A percentile compares a stretch with the other conserved stretches of the same genome.
Conservation (phyloP, 208 protist species). For the Leishmania guyanensis region DNA sequence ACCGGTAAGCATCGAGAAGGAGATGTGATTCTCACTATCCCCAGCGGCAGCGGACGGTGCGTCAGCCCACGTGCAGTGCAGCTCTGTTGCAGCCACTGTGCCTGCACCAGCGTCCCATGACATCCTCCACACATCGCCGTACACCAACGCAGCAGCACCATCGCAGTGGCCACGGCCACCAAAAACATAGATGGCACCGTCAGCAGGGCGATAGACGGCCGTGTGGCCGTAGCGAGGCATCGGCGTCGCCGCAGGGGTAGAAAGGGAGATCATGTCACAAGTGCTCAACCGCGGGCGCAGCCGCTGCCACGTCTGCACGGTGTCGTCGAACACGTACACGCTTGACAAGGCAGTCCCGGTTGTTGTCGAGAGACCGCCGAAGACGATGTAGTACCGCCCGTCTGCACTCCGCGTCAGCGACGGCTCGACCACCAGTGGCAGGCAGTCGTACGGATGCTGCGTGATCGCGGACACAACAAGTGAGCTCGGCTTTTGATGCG, state of each 20-base stretch:
- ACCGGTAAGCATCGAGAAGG: constrained; percentile 2
- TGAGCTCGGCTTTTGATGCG: constrained; percentile 24
- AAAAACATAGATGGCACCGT: constrained; percentile 68
- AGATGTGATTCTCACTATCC: not conserved
- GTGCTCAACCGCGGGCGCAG: constrained; percentile 11
- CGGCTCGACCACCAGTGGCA: constrained; percentile 47
- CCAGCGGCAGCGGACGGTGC: constrained; percentile 4
- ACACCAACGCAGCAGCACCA: constrained; percentile 3
- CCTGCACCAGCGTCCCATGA: constrained; percentile 8
- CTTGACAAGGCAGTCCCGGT: constrained; percentile 15
- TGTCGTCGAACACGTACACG: constrained; percentile 21
- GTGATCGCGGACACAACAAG: constrained; percentile 52
- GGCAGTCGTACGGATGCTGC: constrained; percentile 37
- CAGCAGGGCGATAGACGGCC: constrained; percentile 41
- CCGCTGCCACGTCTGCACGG: constrained; percentile 18
- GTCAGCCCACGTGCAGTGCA: constrained; percentile 21
- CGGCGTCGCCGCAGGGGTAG: not conserved
- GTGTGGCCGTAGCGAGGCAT: constrained; percentile 61
- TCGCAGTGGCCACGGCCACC: constrained; percentile 42
- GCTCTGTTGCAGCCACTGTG: constrained; percentile 16
- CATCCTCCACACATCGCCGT: constrained; percentile 45
- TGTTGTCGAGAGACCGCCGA: constrained; percentile 27
- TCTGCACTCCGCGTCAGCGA: constrained; percentile 63
- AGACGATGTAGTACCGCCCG: constrained; percentile 52
- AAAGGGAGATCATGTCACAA: not conserved